Conservation (phyloP, 257 asterid genomes). For the Nicotiana paniculata region DNA sequence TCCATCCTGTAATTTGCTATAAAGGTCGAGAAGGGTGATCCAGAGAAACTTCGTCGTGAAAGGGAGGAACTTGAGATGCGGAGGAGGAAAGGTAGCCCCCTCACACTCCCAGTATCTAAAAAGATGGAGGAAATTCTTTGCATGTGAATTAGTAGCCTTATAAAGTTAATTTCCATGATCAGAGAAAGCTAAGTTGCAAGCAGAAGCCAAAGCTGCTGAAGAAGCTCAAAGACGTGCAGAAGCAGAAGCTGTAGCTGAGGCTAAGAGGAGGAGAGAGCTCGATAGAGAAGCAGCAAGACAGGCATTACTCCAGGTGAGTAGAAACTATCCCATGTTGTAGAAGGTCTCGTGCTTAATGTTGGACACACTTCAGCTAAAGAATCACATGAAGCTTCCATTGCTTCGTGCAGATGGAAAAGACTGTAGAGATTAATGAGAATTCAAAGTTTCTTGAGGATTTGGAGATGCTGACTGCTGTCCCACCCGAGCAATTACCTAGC, state of each 20-base stretch:
- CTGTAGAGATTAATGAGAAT: slow-evolving; percentile 73
- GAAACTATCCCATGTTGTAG: not conserved
- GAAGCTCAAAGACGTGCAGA: slow-evolving; percentile 72
- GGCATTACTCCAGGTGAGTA: slow-evolving; percentile 61
- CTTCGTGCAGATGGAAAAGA: slow-evolving; percentile 62
- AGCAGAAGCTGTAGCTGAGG: slow-evolving; percentile 78
- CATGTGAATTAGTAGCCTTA: not conserved
- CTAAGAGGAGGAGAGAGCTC: slow-evolving; percentile 54
- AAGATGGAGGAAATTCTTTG: not conserved
- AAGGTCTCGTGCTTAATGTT: not conserved
- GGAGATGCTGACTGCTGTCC: slow-evolving; percentile 57
- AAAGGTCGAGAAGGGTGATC: slow-evolving; percentile 67
- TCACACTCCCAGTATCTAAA: not conserved
- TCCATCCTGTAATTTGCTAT: not conserved
- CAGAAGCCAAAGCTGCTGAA: slow-evolving; percentile 93
- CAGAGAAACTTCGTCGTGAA: slow-evolving; percentile 73
- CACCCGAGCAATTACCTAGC: slow-evolving; percentile 49
- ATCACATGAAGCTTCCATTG: not conserved
- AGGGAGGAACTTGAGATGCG: slow-evolving; percentile 80
- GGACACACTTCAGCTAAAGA: not conserved
- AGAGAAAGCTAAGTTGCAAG: slow-evolving; percentile 87
- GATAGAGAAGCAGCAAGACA: slow-evolving; percentile 89
- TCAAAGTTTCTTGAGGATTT: slow-evolving; percentile 64
- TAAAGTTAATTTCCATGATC: slow-evolving; percentile 13
- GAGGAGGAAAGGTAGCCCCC: slow-evolving; percentile 55